Base-by-base conservation (phyloP, 768 basidiomycete genomes). In the Phylloporus arenicola region DNA sequence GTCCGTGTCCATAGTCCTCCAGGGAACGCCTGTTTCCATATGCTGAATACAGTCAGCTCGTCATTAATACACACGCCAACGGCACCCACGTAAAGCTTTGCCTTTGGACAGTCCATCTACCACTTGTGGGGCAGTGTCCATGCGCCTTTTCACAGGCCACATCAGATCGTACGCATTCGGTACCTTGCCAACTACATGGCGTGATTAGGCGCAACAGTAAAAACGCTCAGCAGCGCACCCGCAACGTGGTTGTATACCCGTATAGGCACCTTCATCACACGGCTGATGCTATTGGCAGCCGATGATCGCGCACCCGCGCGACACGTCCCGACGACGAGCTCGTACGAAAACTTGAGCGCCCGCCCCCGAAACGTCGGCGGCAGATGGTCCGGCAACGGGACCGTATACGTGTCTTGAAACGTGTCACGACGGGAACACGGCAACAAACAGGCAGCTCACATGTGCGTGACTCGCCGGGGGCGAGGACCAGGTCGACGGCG, bases 351-450 rank as follows among this genome's bases (percentile, higher is more conserved):
- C 60, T 75, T 78, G 52, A 97, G 74, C 3, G 85, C 77, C 39
- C 87, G 83, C 3, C 96, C 95, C 41, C 81, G 79, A 70, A 89
- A 96, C 0, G 93, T 92, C 0, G 96, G 96, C 2, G 96, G 96
- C 0, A 98, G 72, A 49, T 81, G 80, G 11, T 80, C 74, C 0
- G 96, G 95, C 1, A 99, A 71, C 1, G 71, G 68, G 12, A 94
- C 69, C 1, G 79, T 79, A 66, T 96, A 98, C 1, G 83, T 84
- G 65, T 88, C 94, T 97, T 62, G 20, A 46, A 39, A 14, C 49
- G n/a, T 20, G 33, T 53, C 24, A 43, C 42, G 14, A 55, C 24
- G 13, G 12, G 0, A 10, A 7, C 25, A 8, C 24, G 10, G 16
- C 8, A 41, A 43, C 6, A 41, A 5, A 16, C 22, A 13, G 19